A percentile compares a stretch with the other conserved stretches of the same genome.
Evolutionary conservation across 78 protist species (phyloP).

Genomic region (Dictyostelium discoideum): DNA sequence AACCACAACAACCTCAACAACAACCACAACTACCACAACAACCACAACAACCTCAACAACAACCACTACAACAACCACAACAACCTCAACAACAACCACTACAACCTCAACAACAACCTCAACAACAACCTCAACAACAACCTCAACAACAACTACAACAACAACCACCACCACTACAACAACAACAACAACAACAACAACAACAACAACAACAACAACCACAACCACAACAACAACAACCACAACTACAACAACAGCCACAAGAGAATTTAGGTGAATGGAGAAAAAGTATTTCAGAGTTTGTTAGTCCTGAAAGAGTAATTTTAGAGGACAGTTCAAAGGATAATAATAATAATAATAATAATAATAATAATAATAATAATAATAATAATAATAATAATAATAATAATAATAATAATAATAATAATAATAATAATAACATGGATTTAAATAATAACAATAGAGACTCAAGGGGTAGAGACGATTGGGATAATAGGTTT

Average conservation of each 20-base stretch:
- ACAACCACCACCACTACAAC: background rate
- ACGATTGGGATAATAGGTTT: background rate
- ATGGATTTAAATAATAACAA: too few species aligned
- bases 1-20: background rate
- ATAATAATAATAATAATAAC: background rate
- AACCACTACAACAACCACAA: background rate
- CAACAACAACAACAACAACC: background rate
- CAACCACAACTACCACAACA: background rate
- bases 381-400: background rate
- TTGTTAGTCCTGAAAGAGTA: background rate
- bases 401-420: background rate
- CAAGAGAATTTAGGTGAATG: background rate
- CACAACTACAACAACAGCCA: background rate
- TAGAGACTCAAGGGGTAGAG: background rate
- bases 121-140: background rate
- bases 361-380: background rate
- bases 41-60: background rate
- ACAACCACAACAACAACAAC: background rate
- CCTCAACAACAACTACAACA: background rate
- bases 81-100: background rate
- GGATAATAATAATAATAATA: background rate
- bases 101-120: background rate
- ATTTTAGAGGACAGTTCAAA: background rate
- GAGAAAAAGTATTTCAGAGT: background rate
- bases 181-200: background rate